A percentile compares a stretch with the other conserved stretches of the same genome.
phyloP scores from a whole-genome alignment of 2,329 filamentous ascomycete genomes.

The Ceratocystis cacaofunesta region DNA sequence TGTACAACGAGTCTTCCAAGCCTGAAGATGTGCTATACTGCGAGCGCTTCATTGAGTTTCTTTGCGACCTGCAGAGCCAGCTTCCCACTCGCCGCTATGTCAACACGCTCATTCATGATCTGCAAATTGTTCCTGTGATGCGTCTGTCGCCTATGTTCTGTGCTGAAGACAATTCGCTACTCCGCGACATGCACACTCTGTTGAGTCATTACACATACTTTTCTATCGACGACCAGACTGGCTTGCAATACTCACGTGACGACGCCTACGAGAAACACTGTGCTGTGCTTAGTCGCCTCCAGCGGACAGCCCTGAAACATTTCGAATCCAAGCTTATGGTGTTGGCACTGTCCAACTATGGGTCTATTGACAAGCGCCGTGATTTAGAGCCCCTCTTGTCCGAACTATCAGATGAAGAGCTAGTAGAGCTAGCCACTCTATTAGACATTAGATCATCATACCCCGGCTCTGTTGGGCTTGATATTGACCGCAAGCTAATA shows the following conservation, averaged over 20 bases:
- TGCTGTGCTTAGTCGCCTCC: slow-evolving; percentile 58
- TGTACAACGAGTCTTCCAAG: slow-evolving; percentile 45
- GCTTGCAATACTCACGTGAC: slow-evolving; percentile 54
- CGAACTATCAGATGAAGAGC: slow-evolving; percentile 57
- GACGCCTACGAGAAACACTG: slow-evolving; percentile 74
- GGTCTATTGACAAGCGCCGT: slow-evolving; percentile 62
- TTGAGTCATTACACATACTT: slow-evolving; percentile 79
- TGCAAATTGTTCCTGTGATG: slow-evolving; percentile 68
- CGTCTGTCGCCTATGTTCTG: slow-evolving; percentile 64
- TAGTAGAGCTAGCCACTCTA: slow-evolving; percentile 50
- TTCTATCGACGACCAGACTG: slow-evolving; percentile 80
- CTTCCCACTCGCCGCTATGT: slow-evolving; percentile 87
- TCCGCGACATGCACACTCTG: slow-evolving; percentile 69
- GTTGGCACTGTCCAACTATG: slow-evolving; percentile 82
- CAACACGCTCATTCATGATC: slow-evolving; percentile 71
- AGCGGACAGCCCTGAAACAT: slow-evolving; percentile 60
- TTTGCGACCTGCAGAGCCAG: slow-evolving; percentile 84
- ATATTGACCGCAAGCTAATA: slow-evolving; percentile 47
- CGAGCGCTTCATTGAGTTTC: slow-evolving; percentile 81
- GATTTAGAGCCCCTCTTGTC: slow-evolving; percentile 67
- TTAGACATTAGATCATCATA: slow-evolving; percentile 75
- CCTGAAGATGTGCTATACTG: slow-evolving; percentile 63
- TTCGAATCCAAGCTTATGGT: slow-evolving; percentile 89
- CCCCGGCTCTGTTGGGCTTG: slow-evolving; percentile 52
- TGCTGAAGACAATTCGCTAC: slow-evolving; percentile 55